Base-by-base conservation (phyloP, 2,329 filamentous ascomycete species). In the Xylariales sp. region DNA sequence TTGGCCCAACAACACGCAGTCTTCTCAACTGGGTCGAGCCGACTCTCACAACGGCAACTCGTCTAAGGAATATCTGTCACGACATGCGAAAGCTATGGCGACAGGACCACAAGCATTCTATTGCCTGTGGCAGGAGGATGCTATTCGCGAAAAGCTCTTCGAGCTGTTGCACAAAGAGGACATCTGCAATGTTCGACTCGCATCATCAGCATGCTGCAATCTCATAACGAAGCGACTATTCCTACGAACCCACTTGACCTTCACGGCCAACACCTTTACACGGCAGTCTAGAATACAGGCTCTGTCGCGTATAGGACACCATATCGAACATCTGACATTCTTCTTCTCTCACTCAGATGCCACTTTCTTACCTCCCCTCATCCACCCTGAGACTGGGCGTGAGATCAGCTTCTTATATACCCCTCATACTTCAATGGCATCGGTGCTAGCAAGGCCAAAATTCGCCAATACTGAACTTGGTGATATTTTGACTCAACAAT, bases 361-460 rank as follows among this genome's bases (percentile, higher is more conserved):
- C 40, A 93, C 86, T 31, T 90, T 90, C 58, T 72, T 95, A 7
- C 86, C 88, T 12, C 88, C 88, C n/a, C 74, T 95, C 33, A 73
- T 95, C 28, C 84, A 94, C 58, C 85, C 86, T 3, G 61, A 73
- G 47, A 88, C 82, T 8, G 88, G 88, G 31, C 78, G 80, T 47
- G 87, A 95, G 68, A 79, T 88, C 56, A 78, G 71, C 52, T 95
- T 94, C 62, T 69, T 89, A 36, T 95, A 95, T 66, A 84, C 80
- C 43, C 88, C 89, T 12, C 84, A 88, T 55, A 79, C 78, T 3
- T 80, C 80, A 29, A 76, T 78, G 58, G 74, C 74, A 21, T 78
- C 72, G 41, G 77, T 72, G 33, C 66, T 81, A 51, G 72, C 76
- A 48, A 71, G 81, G 40, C 85, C 84, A 38, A 91, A 88, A 64